Conservation (phyloP, 352 stramenopile genomes). For the Phytophthora nicotianae region DNA sequence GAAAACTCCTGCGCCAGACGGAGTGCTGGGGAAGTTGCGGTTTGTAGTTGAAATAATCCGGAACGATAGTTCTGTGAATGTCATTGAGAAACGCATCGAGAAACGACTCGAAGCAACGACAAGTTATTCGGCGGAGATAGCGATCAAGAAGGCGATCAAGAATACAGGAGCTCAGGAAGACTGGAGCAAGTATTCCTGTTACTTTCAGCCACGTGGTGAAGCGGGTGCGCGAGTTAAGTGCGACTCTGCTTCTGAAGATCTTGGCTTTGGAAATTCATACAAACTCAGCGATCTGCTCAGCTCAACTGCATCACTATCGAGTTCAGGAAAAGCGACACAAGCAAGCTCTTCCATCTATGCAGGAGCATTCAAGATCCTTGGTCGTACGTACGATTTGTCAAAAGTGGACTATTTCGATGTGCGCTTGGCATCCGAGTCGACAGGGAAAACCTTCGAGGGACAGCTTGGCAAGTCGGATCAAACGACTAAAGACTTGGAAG, state of each 20-base stretch:
- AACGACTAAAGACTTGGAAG: conserved; percentile 2
- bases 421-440: conserved; percentile 36
- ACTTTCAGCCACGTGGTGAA: conserved; percentile 57
- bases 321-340: neutral
- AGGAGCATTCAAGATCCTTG: conserved; percentile 41
- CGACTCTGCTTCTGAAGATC: conserved; percentile 52
- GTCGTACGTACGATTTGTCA: conserved; percentile 60
- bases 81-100: conserved; percentile 19
- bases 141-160: conserved; percentile 30
- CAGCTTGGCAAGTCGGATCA: conserved; percentile 40
- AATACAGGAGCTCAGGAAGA: conserved; percentile 24
- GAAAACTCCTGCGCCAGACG: conserved; percentile 51
- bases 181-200: conserved; percentile 48
- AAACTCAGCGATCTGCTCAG: conserved; percentile 48
- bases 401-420: conserved; percentile 68
- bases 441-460: conserved; percentile 43
- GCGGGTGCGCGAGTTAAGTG: conserved; percentile 50
- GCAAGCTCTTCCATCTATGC: neutral
- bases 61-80: conserved; percentile 66
- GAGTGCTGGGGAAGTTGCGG: conserved; percentile 56
- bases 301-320: conserved; percentile 3
- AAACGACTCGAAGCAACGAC: conserved; percentile 42
- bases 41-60: conserved; percentile 59
- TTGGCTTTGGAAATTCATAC: conserved; percentile 37
- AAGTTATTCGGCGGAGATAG: conserved; percentile 50